Evolutionary conservation across 2,329 filamentous ascomycete species (phyloP).

Genomic region (Rhinocladiella similis): DNA sequence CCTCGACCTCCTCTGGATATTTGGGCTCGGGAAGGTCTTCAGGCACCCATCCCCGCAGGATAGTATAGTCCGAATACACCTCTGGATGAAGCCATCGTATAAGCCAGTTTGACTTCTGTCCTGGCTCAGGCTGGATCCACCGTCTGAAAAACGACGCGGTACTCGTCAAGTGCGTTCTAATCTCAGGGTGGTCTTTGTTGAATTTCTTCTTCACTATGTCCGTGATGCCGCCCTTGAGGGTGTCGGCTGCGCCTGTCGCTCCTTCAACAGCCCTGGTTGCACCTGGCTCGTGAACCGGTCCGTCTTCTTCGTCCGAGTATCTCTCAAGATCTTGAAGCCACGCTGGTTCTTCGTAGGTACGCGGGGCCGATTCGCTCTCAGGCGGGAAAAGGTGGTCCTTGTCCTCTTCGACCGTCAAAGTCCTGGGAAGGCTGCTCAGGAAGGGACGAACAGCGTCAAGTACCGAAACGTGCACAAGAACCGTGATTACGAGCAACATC

Average conservation of each 20-base stretch:
- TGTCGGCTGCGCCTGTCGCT: conserved; percentile 10
- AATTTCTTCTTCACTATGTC: conserved; percentile 15
- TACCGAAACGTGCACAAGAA: conserved; percentile 67
- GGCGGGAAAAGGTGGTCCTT: neutral
- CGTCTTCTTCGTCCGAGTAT: conserved; percentile 38
- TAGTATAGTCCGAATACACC: conserved; percentile 20
- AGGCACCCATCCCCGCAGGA: conserved; percentile 23
- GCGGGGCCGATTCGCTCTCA: no score
- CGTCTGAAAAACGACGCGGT: conserved; percentile 15
- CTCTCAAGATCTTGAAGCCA: conserved; percentile 38
- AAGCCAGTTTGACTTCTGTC: conserved; percentile 35
- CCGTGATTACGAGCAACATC: conserved; percentile 72
- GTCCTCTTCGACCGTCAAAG: conserved; percentile 19
- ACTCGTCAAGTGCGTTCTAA: conserved; percentile 1
- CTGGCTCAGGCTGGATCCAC: conserved; percentile 19
- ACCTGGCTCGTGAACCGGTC: neutral
- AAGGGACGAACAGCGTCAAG: conserved; percentile 46
- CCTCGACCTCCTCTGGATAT: conserved; percentile 62
- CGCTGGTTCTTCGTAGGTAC: neutral
- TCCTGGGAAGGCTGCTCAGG: conserved; percentile 69
- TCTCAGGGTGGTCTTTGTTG: conserved; percentile 13
- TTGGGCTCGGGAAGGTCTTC: conserved; percentile 41
- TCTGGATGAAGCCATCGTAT: conserved; percentile 34
- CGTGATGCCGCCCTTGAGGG: conserved; percentile 17
- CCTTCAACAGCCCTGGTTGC: conserved; percentile 9